Percentiles rank a stretch among this genome's conserved stretches.
Conservation (phyloP, 495 filamentous ascomycete species). For the Penicillium subrubescens region DNA sequence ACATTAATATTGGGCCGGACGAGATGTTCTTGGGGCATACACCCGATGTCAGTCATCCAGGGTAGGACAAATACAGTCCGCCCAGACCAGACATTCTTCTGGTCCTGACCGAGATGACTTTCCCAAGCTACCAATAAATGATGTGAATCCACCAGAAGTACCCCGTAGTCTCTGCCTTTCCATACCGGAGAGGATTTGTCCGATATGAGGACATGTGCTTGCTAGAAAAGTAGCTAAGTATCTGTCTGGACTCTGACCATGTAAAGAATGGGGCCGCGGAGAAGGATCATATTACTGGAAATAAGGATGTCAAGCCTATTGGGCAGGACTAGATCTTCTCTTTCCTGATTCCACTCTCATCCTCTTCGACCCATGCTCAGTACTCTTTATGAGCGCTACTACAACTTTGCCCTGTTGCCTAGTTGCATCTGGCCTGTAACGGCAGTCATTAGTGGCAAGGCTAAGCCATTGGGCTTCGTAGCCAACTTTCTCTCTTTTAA, state of each 20-base stretch:
- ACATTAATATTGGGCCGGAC: neutral
- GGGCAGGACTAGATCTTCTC: neutral
- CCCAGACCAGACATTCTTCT: neutral
- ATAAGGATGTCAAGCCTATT: neutral
- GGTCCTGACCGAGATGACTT: neutral
- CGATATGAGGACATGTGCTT: neutral
- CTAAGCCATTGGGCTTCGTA: neutral
- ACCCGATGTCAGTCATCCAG: neutral
- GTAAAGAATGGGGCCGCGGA: neutral
- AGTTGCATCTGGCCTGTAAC: neutral
- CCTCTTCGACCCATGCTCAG: neutral
- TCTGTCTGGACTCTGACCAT: neutral
- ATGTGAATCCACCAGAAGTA: neutral
- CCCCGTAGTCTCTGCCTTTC: neutral
- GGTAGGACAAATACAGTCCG: too few species aligned
- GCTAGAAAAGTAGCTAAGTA: neutral
- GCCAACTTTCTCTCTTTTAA: neutral
- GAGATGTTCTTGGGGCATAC: neutral
- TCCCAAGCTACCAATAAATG: neutral
- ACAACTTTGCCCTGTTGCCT: neutral
- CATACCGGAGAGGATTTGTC: neutral
- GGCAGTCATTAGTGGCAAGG: neutral
- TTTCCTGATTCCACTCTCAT: neutral
- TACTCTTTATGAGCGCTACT: neutral
- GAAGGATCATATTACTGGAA: neutral